Conservation (phyloP, 2,329 filamentous ascomycete genomes). For the Sordariomycetes sp. region DNA sequence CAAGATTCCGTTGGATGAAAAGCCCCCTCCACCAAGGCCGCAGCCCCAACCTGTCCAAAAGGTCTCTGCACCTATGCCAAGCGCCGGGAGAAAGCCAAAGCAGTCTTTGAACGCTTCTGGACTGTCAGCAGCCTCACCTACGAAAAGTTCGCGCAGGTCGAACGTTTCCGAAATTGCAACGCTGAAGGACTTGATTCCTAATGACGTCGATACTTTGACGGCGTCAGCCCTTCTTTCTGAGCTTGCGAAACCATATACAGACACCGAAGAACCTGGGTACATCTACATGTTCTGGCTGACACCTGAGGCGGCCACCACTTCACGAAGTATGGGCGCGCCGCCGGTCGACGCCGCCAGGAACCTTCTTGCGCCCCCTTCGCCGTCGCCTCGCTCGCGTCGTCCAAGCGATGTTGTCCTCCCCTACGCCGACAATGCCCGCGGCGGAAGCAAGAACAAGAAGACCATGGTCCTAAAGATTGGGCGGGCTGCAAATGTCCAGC, state of each 20-base stretch:
- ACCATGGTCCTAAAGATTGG: constrained; percentile 64
- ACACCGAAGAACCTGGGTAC: constrained; percentile 75
- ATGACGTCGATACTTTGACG: constrained; percentile 54
- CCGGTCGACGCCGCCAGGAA: constrained; percentile 51
- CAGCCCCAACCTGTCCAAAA: constrained; percentile 36
- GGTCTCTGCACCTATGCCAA: constrained; percentile 11
- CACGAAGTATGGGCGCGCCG: constrained; percentile 31
- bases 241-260: constrained; percentile 55
- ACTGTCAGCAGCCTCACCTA: constrained; percentile 16
- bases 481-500: constrained; percentile 72
- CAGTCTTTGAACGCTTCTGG: constrained; percentile 7
- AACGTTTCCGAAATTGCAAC: constrained; percentile 18
- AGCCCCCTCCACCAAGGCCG: constrained; percentile 27
- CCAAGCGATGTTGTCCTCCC: constrained; percentile 46
- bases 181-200: constrained; percentile 52
- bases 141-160: constrained; percentile 20
- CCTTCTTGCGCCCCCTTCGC: constrained; percentile 43
- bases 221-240: constrained; percentile 67
- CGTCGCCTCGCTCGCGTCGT: constrained; percentile 28
- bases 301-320: constrained; percentile 25
- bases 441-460: constrained; percentile 28
- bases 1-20: constrained; percentile 34
- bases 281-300: constrained; percentile 99
- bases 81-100: constrained; percentile 8
- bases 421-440: constrained; percentile 28